Evolutionary conservation across 345 rosid species (phyloP).

Genomic region (Populus nigra): DNA sequence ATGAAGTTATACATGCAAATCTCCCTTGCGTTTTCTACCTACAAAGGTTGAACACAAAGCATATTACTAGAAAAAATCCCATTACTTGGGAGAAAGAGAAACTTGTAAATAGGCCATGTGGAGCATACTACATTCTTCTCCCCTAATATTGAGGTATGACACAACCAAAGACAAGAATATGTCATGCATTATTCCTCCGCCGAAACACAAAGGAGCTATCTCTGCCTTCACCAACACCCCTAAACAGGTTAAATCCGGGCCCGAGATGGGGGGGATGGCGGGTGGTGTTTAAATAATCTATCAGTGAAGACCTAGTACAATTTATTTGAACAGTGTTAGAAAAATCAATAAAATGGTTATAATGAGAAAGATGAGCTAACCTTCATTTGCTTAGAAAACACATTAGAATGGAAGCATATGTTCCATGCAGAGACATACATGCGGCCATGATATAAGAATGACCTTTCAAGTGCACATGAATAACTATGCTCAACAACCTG

Average conservation of each 20-base stretch:
- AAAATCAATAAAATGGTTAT: not conserved
- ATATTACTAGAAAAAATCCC: too few relatives aligned
- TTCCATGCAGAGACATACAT: conserved; percentile 98
- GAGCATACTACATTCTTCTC: not conserved
- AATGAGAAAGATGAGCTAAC: conserved; percentile 39
- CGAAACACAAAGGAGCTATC: too few relatives aligned
- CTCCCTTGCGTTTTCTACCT: too few relatives aligned
- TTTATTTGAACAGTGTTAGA: too few relatives aligned
- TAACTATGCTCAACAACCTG: conserved; percentile 88
- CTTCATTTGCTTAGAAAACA: conserved; percentile 99
- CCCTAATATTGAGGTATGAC: not conserved
- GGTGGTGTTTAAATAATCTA: not conserved
- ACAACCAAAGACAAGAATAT: too few relatives aligned
- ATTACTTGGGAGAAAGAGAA: too few relatives aligned
- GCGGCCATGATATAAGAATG: conserved; percentile 97
- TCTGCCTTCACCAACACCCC: not conserved
- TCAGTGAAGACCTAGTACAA: not conserved
- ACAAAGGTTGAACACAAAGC: too few relatives aligned
- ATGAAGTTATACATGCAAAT: too few relatives aligned
- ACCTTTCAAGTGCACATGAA: conserved; percentile 97
- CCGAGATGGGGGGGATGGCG: too few relatives aligned
- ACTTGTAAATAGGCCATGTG: not conserved
- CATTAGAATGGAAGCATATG: conserved; percentile 97
- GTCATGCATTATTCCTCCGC: too few relatives aligned
- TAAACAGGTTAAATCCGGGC: too few relatives aligned